A percentile compares a stretch with the other conserved stretches of the same genome.
Evolutionary conservation across 2,329 filamentous ascomycete genomes (phyloP).

Genomic region (Hawksworthiomyces lignivorus): DNA sequence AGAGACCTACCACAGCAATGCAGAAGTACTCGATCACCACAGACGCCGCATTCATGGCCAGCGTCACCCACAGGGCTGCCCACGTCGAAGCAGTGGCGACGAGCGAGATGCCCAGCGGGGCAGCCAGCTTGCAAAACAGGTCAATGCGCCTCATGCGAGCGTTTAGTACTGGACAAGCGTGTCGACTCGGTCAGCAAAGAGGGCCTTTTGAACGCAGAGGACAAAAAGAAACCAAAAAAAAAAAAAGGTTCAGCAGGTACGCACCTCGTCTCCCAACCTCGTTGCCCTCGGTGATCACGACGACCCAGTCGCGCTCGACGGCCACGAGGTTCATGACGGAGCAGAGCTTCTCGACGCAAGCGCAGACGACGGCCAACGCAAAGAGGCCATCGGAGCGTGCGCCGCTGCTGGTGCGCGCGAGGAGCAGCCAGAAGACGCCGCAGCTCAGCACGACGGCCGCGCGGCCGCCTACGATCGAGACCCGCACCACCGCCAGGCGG

Average conservation of each 20-base stretch:
- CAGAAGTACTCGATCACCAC: slow-evolving; percentile 37
- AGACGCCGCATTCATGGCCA: slow-evolving; percentile 39
- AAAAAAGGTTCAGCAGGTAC: neutral
- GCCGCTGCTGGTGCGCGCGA: slow-evolving; percentile 2
- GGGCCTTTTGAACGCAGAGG: too few relatives aligned
- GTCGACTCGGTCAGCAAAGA: neutral
- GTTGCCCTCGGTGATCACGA: slow-evolving; percentile 38
- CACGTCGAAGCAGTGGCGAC: slow-evolving; percentile 37
- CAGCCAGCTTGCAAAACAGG: slow-evolving; percentile 48
- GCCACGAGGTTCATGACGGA: slow-evolving; percentile 59
- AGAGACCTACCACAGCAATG: slow-evolving; percentile 33
- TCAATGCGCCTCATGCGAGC: slow-evolving; percentile 51
- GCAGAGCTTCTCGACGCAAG: slow-evolving; percentile 61
- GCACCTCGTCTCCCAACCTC: slow-evolving; percentile 20
- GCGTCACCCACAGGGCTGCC: slow-evolving; percentile 37
- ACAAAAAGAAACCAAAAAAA: too few relatives aligned
- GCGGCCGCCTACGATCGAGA: slow-evolving; percentile 40
- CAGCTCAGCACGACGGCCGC: slow-evolving; percentile 41
- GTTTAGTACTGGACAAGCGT: slow-evolving; percentile 38
- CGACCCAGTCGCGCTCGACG: slow-evolving; percentile 64
- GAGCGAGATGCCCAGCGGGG: slow-evolving; percentile 42
- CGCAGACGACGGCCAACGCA: slow-evolving; percentile 38
- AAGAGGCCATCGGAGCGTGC: slow-evolving; percentile 21
- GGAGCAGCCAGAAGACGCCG: slow-evolving; percentile 33
- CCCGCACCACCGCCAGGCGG: slow-evolving; percentile 41